These are phyloP conservation scores for Zoysia japonica DNA, from an alignment of 176 grass and related monocot species.

Conservation along the genomic window DNA sequence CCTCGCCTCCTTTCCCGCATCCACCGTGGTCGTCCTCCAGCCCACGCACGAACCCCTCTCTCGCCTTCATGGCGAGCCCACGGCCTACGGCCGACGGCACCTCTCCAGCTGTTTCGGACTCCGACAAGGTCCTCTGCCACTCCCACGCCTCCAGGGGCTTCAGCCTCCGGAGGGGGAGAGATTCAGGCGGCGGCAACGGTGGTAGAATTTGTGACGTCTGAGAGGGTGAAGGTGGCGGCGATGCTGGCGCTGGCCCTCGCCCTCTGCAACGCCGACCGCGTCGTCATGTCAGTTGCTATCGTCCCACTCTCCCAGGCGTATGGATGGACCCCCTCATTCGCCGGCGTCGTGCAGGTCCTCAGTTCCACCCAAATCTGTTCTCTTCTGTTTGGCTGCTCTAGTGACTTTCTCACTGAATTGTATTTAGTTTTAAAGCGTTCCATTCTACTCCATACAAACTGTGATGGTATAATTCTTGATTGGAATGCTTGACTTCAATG, in stretches of 20 bases:
- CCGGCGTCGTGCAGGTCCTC: constrained; percentile 84
- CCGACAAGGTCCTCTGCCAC: constrained; percentile 9
- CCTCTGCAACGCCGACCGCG: constrained; percentile 94
- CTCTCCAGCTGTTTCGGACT: constrained; percentile 17
- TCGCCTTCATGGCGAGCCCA: constrained; percentile 26
- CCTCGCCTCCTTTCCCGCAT: constrained; percentile 31
- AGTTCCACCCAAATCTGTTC: constrained; percentile 20
- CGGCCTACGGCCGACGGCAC: not conserved
- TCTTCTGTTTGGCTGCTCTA: constrained; percentile 25
- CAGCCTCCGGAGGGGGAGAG: constrained; percentile 25
- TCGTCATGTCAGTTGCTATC: constrained; percentile 96
- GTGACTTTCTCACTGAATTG: not conserved
- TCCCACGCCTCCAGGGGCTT: constrained; percentile 15
- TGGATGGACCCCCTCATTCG: constrained; percentile 75
- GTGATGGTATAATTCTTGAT: not conserved
- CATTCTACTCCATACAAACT: not conserved
- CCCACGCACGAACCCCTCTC: constrained; percentile 4
- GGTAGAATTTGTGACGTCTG: constrained; percentile 83
- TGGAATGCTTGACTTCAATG: not conserved
- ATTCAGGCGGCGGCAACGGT: constrained; percentile 27
- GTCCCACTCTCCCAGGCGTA: constrained; percentile 82
- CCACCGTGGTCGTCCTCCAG: constrained; percentile 1
- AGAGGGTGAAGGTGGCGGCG: constrained; percentile 89
- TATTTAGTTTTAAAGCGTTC: not conserved
- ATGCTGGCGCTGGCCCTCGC: constrained; percentile 84